Evolutionary conservation across 1,284 basidiomycete species (phyloP), one percentile per base, ranked within the genome.

Genomic region (Ganoderma leucocontextum): DNA sequence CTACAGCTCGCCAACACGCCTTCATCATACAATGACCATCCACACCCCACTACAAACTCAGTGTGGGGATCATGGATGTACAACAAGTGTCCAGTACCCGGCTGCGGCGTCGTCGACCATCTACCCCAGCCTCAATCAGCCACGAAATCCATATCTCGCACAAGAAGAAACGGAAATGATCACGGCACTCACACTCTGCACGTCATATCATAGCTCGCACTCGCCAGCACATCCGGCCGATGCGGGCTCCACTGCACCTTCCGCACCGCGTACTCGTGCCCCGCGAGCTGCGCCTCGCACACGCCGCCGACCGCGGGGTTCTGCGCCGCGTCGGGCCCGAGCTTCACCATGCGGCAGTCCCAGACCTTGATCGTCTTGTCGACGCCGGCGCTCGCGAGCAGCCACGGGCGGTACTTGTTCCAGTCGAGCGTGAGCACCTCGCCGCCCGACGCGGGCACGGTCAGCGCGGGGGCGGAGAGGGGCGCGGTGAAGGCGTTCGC

Each of bases 121-220:
- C 89, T 95, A 73, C 65, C 58, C 47, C 67, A 17, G 68, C 19
- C 19, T 25, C 42, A 42, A 57, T 70, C 58, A 67, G 70, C 38
- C n/a, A 6, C 33, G 6, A 49, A 25, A 22, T 3, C 29, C 25
- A 35, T 33, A 15, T 13, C 52, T 29, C 13, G 12, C 25, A 6
- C 19, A 4, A 7, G n/a, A 29, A 29, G 9, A n/a, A 12, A 42
- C 4, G 33, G 15, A 5, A 39, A 12, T 22, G 4, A 41, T 19
- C 29, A 25, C n/a, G 13, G 38, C 22, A 87, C 92, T 81, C 84
- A 98, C 89, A 97, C 85, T 80, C 95, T 85, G 78, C 94, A 96
- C 1, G 95, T 95, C 97, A 99, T 99, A 79, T 99, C 97, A 80
- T 99, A 99, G 72, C 93, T 92, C 25, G 93, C 94, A 63, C 89